phyloP scores from a whole-genome alignment of 2,329 filamentous ascomycete species.

The Tolypocladium tropicale region DNA sequence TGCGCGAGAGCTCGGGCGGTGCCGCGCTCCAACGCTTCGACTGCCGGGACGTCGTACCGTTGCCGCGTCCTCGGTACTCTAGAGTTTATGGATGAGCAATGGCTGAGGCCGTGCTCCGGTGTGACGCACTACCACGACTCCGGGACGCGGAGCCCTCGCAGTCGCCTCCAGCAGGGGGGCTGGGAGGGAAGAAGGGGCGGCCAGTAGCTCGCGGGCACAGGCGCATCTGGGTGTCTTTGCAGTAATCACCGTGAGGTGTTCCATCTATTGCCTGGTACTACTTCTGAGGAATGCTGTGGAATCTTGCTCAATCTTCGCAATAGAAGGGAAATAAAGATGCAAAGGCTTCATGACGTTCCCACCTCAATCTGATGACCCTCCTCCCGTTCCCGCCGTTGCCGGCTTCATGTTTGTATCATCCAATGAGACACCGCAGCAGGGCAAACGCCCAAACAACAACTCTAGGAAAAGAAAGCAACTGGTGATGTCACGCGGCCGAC shows the following conservation, averaged over 20 bases:
- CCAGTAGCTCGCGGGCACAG: not conserved
- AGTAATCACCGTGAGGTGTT: not conserved
- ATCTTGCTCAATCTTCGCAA: not conserved
- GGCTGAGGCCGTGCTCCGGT: not conserved
- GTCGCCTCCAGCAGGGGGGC: not conserved
- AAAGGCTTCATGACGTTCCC: not conserved
- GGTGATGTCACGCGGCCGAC: not conserved
- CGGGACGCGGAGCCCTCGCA: not conserved
- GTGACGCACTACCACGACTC: not conserved
- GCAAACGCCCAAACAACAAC: not conserved
- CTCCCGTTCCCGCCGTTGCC: not conserved
- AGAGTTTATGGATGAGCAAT: not conserved
- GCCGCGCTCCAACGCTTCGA: not conserved
- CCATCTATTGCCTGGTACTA: not conserved
- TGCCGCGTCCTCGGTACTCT: not conserved
- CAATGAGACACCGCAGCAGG: not conserved
- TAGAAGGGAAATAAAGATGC: not conserved
- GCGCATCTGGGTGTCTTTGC: not conserved
- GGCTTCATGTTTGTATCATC: not conserved
- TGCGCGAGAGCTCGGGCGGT: not conserved
- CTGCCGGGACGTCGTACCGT: not conserved
- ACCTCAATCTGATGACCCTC: not conserved
- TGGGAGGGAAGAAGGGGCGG: too few species aligned
- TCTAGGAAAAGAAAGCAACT: not conserved
- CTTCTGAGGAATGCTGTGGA: not conserved